Percentiles rank a stretch among this genome's conserved stretches.
These are phyloP conservation scores for Bremia lactucae DNA, from an alignment of 352 stramenopile species.

Conservation along the genomic window DNA sequence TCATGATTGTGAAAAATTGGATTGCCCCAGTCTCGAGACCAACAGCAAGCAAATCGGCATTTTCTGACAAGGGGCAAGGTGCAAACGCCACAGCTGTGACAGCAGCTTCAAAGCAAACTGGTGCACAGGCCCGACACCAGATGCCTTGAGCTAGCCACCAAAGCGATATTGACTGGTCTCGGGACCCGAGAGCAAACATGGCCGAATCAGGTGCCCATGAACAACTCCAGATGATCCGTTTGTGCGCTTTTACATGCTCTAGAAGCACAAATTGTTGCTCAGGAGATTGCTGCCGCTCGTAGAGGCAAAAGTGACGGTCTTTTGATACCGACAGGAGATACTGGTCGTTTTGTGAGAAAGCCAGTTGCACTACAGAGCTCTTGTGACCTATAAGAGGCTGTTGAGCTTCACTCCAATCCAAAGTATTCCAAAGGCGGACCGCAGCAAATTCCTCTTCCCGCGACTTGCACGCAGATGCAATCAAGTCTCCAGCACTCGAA, in stretches of 20 bases:
- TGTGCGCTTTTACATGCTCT: slow-evolving; percentile 52
- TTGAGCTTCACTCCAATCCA: slow-evolving; percentile 37
- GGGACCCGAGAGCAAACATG: slow-evolving; percentile 46
- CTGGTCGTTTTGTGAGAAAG: slow-evolving; percentile 55
- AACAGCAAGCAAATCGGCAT: slow-evolving; percentile 33
- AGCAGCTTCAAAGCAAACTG: slow-evolving; percentile 25
- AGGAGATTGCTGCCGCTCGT: slow-evolving; percentile 14
- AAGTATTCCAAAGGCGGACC: slow-evolving; percentile 57
- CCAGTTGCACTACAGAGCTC: slow-evolving; percentile 68
- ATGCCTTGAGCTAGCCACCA: slow-evolving; percentile 21
- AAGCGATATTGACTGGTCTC: slow-evolving; percentile 55
- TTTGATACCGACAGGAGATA: slow-evolving; percentile 59
- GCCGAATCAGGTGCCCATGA: slow-evolving; percentile 52
- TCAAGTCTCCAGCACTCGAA: slow-evolving; percentile 34
- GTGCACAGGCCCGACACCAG: slow-evolving; percentile 15
- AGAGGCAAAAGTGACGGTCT: slow-evolving; percentile 64
- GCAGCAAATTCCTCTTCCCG: slow-evolving; percentile 52
- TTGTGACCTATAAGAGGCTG: slow-evolving; percentile 52
- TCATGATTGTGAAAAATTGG: slow-evolving; percentile 21
- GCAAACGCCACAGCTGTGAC: slow-evolving; percentile 59
- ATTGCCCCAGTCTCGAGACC: slow-evolving; percentile 51
- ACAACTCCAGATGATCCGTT: slow-evolving; percentile 75
- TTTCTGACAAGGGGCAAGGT: slow-evolving; percentile 3
- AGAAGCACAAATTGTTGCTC: slow-evolving; percentile 27
- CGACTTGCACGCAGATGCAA: slow-evolving; percentile 70